Evolutionary conservation across 768 basidiomycete genomes (phyloP), one percentile per base, ranked within the genome.

Genomic region (Auricularia auricula-judae): DNA sequence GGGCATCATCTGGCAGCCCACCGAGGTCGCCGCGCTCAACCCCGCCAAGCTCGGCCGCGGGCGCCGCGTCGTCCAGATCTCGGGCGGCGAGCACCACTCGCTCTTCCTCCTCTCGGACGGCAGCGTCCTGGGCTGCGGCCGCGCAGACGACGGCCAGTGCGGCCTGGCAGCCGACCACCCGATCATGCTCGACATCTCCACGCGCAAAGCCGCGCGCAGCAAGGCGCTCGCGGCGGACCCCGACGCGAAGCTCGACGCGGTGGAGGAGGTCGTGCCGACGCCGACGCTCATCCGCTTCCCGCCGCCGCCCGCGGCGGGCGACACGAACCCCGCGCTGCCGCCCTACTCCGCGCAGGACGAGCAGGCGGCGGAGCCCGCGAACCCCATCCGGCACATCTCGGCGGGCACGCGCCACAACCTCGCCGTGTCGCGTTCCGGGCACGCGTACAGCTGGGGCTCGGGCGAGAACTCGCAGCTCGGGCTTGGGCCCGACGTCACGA

Each of bases 11-110:
- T 81, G 82, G 65, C 74, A 82, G 0, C 91, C 91, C 1, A 81
- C 78, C 68, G 84, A 80, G 63, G 84, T 93, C n/a, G 74, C 79
- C 60, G 77, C 81, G 4, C 81, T 93, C 8, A 82, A 83, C 76
- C 84, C 82, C 69, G 75, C 78, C 47, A 81, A 82, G 53, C 82
- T 91, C 5, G 79, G 73, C 3, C 33, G 56, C 36, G 86, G 82
- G 61, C 86, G 84, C 62, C 76, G 76, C 2, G 83, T 93, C 60
- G 76, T 86, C 23, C 83, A 91, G 72, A 91, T 98, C 67, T 80
- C 71, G 23, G 92, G 88, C 18, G 93, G 96, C 56, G 86, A 89
- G 65, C 90, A 97, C 69, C 94, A 99, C 72, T 86, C 93, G 0
- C 73, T 98, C 59, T 98, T 99, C 81, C 79, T 93, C 68, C 89